phyloP scores from a whole-genome alignment of 2,329 filamentous ascomycete species.

The Aspergillus puulaauensis region DNA sequence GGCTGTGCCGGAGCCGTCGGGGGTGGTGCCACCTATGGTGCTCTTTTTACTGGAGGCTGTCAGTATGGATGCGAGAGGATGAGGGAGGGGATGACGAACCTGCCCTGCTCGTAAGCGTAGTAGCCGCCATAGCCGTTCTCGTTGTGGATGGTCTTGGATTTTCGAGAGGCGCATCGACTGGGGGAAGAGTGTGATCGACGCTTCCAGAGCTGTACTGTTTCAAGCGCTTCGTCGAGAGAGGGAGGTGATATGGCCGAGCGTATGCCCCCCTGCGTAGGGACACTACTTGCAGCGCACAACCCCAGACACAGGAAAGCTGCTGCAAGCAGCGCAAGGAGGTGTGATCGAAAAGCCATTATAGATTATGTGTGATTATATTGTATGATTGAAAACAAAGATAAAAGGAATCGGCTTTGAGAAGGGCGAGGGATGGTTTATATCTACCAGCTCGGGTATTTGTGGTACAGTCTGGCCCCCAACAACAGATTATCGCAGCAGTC shows the following conservation, averaged over 20 bases:
- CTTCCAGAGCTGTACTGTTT: background rate
- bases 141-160: background rate
- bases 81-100: background rate
- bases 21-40: conserved; percentile 6
- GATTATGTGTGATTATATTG: background rate
- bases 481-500: background rate
- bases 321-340: background rate
- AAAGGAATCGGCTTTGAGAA: background rate
- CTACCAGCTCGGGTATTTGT: background rate
- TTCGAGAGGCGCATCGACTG: background rate
- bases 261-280: background rate
- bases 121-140: background rate
- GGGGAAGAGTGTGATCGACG: background rate
- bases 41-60: background rate
- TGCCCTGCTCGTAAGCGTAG: background rate
- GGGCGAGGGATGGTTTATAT: background rate
- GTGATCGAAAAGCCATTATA: background rate
- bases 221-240: background rate
- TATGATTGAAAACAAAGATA: background rate
- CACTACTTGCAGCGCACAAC: background rate
- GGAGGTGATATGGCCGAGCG: background rate
- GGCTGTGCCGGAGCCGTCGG: conserved; percentile 3
- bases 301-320: background rate
- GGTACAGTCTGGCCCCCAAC: background rate
- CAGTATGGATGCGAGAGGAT: background rate